Base-by-base conservation (phyloP, 169 alveolate species). In the Plasmodium coatneyi region DNA sequence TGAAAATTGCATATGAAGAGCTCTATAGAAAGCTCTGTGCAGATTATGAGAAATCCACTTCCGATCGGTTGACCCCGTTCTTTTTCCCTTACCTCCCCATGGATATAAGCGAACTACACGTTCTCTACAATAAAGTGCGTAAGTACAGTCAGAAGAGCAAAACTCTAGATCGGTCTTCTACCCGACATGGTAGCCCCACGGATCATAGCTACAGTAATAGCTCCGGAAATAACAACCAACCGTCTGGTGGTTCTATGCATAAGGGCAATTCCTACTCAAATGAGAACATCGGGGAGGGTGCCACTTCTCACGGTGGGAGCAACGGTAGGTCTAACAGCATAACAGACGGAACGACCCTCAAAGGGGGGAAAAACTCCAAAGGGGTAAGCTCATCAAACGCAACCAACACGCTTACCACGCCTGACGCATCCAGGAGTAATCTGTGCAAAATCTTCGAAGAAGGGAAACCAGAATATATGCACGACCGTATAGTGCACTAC, bases 11-110 rank as follows among this genome's bases (percentile, higher is more conserved):
- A 3, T 86, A 54, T 54, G n/a, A 14, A 74, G 78, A 86, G 30
- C 46, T 86, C 19, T 86, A 86, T 78, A 39, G 14, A 70, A 86
- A 86, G 19, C 80, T 52, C 43, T 32, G 66, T 14, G 46, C 9
- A 2, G 93, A 86, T 46, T 86, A 86, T 76, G 93, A 86, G 6
- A 72, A 74, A 54, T 30, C 80, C 0, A 25, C 25, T 5, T 46
- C 80, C 19, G 84, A 86, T 5, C 74, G 80, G 4, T n/a, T 36
- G 16, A 70, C 60, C 25, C 46, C 84, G 1, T 43, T 76, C 22
- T 86, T 86, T 34, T 52, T 74, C 28, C 66, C 54, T 34, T 52
- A 86, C 71, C 78, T 86, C 3, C 93, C 93, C 2, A 16, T 46
- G 28, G 46, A 86, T 76, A 86, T 86, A 52, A 86, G 43, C 43